These are phyloP conservation scores for Cyphellophora europaea DNA, from an alignment of 2,329 filamentous ascomycete species.

Conservation along the genomic window DNA sequence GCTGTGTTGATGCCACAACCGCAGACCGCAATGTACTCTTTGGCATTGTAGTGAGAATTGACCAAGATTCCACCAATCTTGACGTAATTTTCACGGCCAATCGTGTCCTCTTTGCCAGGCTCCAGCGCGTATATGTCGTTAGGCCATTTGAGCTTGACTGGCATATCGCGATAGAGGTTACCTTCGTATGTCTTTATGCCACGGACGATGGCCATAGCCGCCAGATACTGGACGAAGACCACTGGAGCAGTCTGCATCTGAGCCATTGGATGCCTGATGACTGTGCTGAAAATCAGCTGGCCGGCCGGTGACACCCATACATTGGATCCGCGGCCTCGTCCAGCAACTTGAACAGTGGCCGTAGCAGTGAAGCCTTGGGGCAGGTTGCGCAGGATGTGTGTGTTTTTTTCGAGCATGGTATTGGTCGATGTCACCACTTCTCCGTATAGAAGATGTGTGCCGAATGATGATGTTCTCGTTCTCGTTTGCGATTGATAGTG, in stretches of 20 bases:
- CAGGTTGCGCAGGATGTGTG: slow-evolving; percentile 62
- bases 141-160: slow-evolving; percentile 90
- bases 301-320: slow-evolving; percentile 91
- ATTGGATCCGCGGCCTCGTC: slow-evolving; percentile 79
- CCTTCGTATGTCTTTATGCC: slow-evolving; percentile 70
- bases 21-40: slow-evolving; percentile 73
- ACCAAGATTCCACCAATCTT: slow-evolving; percentile 93
- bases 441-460: slow-evolving; percentile 70
- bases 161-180: slow-evolving; percentile 63
- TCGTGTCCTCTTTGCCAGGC: slow-evolving; percentile 28
- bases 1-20: slow-evolving; percentile 81
- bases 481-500: slow-evolving; percentile 49
- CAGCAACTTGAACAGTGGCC: slow-evolving; percentile 80
- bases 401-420: slow-evolving; percentile 89
- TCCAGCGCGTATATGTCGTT: slow-evolving; percentile 81
- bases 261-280: slow-evolving; percentile 72
- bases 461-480: slow-evolving; percentile 49
- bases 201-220: slow-evolving; percentile 76
- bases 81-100: slow-evolving; percentile 45
- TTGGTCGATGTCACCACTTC: slow-evolving; percentile 93
- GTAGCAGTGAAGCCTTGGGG: slow-evolving; percentile 80
- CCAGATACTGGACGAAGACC: slow-evolving; percentile 88
- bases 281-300: slow-evolving; percentile 75
- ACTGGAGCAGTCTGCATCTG: slow-evolving; percentile 67
- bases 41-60: slow-evolving; percentile 70